Percentiles rank a stretch among this genome's conserved stretches.
Evolutionary conservation across 1,284 basidiomycete genomes (phyloP).

Genomic region (Apiotrichum laibachii): DNA sequence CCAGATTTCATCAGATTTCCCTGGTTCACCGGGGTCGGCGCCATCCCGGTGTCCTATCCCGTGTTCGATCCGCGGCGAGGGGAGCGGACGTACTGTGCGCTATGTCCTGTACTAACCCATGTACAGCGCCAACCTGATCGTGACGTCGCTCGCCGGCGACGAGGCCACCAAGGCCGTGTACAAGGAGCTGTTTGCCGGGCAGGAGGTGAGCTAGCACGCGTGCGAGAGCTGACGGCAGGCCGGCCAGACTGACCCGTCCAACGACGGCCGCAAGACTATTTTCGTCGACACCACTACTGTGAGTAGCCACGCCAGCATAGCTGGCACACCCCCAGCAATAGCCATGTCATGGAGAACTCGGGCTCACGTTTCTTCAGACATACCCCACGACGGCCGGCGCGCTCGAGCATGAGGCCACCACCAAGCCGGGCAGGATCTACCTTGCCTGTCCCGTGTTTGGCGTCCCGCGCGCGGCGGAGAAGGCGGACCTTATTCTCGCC

Average conservation of each 20-base stretch:
- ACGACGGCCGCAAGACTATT: constrained; percentile 55
- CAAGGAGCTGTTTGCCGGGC: constrained; percentile 60
- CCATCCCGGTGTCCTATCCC: too few relatives aligned
- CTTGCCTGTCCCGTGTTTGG: constrained; percentile 81
- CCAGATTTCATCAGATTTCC: too few relatives aligned
- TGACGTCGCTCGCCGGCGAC: constrained; percentile 74
- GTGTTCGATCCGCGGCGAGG: neutral
- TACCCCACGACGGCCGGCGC: constrained; percentile 72
- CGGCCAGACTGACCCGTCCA: neutral
- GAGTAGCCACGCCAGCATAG: constrained; percentile 32
- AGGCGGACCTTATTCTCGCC: constrained; percentile 67
- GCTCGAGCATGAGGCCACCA: constrained; percentile 67
- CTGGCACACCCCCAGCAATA: neutral
- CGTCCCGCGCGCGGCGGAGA: constrained; percentile 62
- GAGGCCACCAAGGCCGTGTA: constrained; percentile 69
- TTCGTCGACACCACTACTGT: constrained; percentile 80
- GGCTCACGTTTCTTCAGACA: constrained; percentile 52
- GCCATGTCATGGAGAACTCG: neutral
- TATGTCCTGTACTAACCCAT: too few relatives aligned
- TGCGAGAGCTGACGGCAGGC: neutral
- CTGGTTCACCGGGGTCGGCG: too few relatives aligned
- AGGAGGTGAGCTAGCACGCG: constrained; percentile 51
- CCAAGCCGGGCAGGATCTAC: constrained; percentile 63
- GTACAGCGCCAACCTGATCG: constrained; percentile 69
- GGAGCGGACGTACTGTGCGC: neutral